Evolutionary conservation across 441 rosid genomes (phyloP), one percentile per base, ranked within the genome.

Genomic region (Adansonia gregorii): DNA sequence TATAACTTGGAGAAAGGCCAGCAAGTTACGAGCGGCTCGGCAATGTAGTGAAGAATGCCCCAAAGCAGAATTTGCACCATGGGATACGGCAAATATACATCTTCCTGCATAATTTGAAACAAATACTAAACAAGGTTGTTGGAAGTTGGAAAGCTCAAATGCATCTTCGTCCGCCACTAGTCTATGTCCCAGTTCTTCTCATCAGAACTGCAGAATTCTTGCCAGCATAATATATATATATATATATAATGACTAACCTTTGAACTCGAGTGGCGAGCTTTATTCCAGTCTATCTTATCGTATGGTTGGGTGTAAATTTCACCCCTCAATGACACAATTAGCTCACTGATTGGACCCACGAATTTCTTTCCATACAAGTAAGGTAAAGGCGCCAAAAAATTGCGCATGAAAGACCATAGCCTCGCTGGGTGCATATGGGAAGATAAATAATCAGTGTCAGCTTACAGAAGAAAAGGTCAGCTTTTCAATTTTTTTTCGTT

Each of bases 321-420:
- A 56, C 83, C 78, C 39, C 93, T 87, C 64, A 90, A 45, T 14
- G 73, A 70, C 54, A 72, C 20, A 65, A 88, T 78, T 41, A 90
- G 79, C n/a, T 81, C 82, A 15, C 86, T 90, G 56, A 85, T 31
- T 14, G 86, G 79, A 59, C 84, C 90, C 59, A 88, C 88, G 58
- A 85, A 90, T 48, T 86, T 85, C 66, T 82, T 89, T n/a, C 92
- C 92, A 46, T 86, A 89, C 63, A 89, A 81, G 67, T 89, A 89
- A 0, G 89, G 87, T 85, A 88, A 79, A 3, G 93, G 89, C 85
- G 78, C 89, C 85, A 70, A 82, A 67, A 81, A 79, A 66, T 55
- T 88, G 64, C 75, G 75, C 75, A 72, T 72, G 75, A 54, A 72
- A 72, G 75, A 72, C 75, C 75, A 55, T 54, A 72, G 46, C 75